A percentile compares a stretch with the other conserved stretches of the same genome.
Evolutionary conservation across 257 asterid genomes (phyloP).

Genomic region (Asclepias syriaca): DNA sequence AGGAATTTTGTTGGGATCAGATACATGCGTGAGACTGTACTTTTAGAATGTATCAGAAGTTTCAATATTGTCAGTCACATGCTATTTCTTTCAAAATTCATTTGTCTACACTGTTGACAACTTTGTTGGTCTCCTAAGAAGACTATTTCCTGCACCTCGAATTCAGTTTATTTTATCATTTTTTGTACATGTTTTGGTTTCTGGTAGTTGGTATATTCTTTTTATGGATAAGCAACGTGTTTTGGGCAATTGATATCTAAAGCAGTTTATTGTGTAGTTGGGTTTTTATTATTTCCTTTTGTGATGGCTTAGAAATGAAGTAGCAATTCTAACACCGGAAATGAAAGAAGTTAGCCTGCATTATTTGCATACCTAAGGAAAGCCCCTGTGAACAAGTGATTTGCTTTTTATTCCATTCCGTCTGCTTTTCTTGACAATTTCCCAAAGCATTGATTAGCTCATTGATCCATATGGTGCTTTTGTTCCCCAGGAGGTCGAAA

Average conservation of each 20-base stretch:
- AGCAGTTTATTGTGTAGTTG: background rate
- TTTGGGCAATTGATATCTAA: background rate
- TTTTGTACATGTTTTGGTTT: background rate
- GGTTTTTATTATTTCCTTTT: background rate
- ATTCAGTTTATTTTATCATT: background rate
- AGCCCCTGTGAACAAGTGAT: background rate
- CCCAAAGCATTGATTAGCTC: background rate
- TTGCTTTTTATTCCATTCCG: background rate
- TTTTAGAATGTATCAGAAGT: background rate
- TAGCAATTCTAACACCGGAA: background rate
- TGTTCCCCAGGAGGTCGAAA: constrained; percentile 61
- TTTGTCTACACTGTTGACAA: background rate
- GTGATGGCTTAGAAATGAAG: background rate
- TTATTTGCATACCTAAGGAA: background rate
- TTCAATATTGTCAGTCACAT: background rate
- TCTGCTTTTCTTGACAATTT: background rate
- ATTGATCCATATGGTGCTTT: background rate
- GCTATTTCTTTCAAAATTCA: background rate
- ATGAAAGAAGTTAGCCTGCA: background rate
- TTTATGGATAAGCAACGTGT: background rate
- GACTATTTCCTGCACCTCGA: background rate
- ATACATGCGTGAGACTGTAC: background rate
- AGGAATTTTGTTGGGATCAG: background rate
- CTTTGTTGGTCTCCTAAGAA: background rate
- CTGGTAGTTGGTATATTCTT: background rate